Conservation (phyloP, 2,329 filamentous ascomycete genomes). For the Fusarium torreyae region DNA sequence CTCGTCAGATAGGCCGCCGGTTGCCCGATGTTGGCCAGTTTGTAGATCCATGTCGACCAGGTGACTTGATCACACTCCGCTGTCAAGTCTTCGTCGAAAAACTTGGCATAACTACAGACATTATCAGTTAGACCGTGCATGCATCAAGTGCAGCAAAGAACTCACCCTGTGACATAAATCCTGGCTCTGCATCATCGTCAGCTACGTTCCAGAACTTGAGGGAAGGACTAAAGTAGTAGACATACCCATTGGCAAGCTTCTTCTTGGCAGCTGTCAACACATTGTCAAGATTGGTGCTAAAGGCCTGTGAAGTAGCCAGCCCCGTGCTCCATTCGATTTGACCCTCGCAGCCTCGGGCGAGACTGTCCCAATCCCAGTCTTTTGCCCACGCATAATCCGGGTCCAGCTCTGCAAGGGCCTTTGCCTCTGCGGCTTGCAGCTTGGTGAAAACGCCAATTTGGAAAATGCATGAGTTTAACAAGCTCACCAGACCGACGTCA, state of each 20-base stretch:
- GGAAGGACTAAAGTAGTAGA: too few relatives aligned
- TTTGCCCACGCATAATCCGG: slow-evolving; percentile 5
- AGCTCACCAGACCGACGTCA: neutral
- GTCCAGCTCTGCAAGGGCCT: neutral
- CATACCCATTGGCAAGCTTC: slow-evolving; percentile 1
- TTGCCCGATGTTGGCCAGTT: neutral
- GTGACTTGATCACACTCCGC: neutral
- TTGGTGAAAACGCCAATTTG: slow-evolving; percentile 5
- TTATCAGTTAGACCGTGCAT: too few relatives aligned
- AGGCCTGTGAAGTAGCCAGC: neutral
- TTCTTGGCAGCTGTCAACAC: neutral
- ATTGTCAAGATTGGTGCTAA: neutral
- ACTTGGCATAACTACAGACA: slow-evolving; percentile 1
- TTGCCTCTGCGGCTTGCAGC: neutral
- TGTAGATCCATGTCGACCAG: slow-evolving; percentile 12
- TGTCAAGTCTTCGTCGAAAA: neutral
- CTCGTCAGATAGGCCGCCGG: neutral
- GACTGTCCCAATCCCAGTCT: neutral
- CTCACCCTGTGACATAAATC: slow-evolving; percentile 3
- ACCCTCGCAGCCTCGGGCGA: neutral
- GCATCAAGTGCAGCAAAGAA: too few relatives aligned
- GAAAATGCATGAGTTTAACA: slow-evolving; percentile 9
- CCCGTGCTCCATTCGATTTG: neutral
- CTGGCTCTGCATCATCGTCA: neutral
- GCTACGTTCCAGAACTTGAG: too few relatives aligned